phyloP scores from a whole-genome alignment of 2,329 filamentous ascomycete species.

The Colletotrichum falcatum region DNA sequence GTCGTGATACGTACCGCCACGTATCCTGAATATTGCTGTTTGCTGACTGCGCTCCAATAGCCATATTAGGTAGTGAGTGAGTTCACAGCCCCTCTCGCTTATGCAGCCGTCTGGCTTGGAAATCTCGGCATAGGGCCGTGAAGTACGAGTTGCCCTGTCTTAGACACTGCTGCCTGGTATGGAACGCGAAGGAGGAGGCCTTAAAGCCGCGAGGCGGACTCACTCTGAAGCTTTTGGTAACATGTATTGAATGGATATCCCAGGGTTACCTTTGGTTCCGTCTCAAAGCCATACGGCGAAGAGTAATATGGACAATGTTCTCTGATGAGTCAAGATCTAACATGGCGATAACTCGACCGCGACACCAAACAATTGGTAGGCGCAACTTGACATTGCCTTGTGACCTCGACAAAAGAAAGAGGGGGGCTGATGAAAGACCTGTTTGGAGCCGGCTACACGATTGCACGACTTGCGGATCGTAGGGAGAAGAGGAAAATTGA shows the following conservation, averaged over 20 bases:
- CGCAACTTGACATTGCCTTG: not conserved
- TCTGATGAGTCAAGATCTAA: not conserved
- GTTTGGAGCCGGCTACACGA: no score
- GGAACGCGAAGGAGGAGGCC: not conserved
- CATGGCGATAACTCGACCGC: not conserved
- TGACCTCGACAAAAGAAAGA: not conserved
- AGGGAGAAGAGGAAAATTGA: not conserved
- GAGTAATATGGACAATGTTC: not conserved
- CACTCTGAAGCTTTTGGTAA: not conserved
- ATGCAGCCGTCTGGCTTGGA: not conserved
- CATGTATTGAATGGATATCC: not conserved
- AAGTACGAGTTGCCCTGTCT: not conserved
- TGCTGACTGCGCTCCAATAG: not conserved
- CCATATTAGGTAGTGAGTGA: no score
- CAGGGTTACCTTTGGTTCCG: no score
- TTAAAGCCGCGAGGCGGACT: not conserved
- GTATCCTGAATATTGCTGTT: not conserved
- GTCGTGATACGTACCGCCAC: not conserved
- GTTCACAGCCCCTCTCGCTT: not conserved
- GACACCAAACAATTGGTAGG: not conserved
- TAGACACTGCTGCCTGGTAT: not conserved
- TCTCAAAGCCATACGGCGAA: no score
- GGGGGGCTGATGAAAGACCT: not conserved
- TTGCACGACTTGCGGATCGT: not conserved
- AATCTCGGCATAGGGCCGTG: not conserved